Percentiles rank a stretch among this genome's conserved stretches.
phyloP scores from a whole-genome alignment of 176 grass and related monocot genomes.

The Hsuehochloa calcarea region DNA sequence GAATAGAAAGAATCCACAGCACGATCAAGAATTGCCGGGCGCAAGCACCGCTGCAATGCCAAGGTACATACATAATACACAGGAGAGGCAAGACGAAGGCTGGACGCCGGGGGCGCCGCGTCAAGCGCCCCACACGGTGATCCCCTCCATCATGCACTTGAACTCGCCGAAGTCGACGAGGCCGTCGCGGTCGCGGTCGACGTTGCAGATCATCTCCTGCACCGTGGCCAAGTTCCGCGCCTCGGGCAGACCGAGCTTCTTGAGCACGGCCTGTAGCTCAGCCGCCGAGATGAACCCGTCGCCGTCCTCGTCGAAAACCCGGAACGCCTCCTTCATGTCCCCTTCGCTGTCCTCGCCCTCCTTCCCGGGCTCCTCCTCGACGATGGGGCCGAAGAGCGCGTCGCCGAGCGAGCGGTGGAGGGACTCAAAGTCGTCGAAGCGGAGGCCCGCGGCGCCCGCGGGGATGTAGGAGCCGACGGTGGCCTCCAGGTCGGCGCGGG shows the following conservation, averaged over 20 bases:
- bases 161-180: slow-evolving; percentile 92
- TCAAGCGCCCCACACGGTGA: slow-evolving; percentile 66
- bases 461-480: slow-evolving; percentile 69
- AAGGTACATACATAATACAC: slow-evolving; percentile 42
- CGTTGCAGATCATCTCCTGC: slow-evolving; percentile 90
- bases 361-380: neutral
- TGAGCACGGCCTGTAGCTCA: slow-evolving; percentile 89
- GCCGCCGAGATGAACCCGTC: slow-evolving; percentile 87
- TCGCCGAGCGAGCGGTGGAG: slow-evolving; percentile 85
- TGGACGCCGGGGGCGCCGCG: neutral
- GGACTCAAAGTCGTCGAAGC: slow-evolving; percentile 70
- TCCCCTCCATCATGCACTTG: slow-evolving; percentile 94
- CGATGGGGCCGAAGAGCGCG: slow-evolving; percentile 58
- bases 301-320: slow-evolving; percentile 91
- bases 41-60: slow-evolving; percentile 6
- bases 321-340: slow-evolving; percentile 96
- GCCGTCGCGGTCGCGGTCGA: slow-evolving; percentile 74
- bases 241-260: slow-evolving; percentile 81
- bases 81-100: neutral
- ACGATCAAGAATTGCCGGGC: neutral
- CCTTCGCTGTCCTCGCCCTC: slow-evolving; percentile 44
- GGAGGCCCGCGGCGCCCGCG: slow-evolving; percentile 55
- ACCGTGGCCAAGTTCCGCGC: slow-evolving; percentile 62
- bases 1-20: slow-evolving; percentile 23
- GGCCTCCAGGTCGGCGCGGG: slow-evolving; percentile 50